Conservation (phyloP, 176 grass and related monocot species). For the Cymbopogon citratus region DNA sequence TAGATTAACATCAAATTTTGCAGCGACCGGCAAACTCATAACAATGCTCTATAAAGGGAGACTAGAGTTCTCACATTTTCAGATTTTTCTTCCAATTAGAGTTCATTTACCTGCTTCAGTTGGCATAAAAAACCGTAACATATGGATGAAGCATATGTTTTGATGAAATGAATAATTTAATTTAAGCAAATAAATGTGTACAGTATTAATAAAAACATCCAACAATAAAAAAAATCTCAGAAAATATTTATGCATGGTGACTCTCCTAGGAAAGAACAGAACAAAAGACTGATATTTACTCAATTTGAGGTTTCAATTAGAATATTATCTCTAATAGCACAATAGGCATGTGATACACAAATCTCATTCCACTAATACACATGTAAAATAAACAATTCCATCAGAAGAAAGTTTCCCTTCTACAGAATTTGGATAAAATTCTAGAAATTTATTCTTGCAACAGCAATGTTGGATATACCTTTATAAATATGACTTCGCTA, state of each 20-base stretch:
- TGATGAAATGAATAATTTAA: background rate
- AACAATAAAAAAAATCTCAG: background rate
- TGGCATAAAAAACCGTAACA: background rate
- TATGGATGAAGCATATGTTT: background rate
- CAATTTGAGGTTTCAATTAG: background rate
- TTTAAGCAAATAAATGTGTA: background rate
- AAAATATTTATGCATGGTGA: background rate
- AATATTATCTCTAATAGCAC: background rate
- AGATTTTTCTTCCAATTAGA: background rate
- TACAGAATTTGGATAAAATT: background rate
- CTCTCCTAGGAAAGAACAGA: background rate
- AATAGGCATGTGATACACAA: background rate
- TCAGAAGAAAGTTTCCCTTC: background rate
- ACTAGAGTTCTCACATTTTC: background rate
- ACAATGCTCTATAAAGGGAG: background rate
- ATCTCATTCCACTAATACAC: background rate
- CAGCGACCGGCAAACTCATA: background rate
- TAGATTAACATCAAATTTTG: background rate
- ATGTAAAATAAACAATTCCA: background rate
- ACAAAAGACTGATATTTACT: background rate
- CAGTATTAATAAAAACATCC: background rate
- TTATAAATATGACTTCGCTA: background rate
- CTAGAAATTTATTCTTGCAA: background rate
- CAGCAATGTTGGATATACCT: background rate
- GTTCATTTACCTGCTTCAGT: background rate